Base-by-base conservation (phyloP, 139 green algal species). In the Coccomyxa sp. region DNA sequence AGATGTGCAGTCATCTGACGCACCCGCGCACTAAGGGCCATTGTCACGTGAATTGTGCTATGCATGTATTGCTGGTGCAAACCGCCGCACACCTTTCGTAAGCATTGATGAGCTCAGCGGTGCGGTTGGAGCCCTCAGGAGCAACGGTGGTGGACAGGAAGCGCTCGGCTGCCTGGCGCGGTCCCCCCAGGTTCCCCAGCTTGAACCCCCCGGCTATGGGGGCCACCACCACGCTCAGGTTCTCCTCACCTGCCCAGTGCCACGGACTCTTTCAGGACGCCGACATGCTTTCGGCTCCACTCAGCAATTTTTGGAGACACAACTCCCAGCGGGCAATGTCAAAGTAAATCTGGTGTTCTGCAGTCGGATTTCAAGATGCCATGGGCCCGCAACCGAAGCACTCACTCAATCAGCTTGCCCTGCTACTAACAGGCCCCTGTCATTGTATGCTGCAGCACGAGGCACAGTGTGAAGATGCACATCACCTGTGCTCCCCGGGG, bases 181-280 rank as follows among this genome's bases (percentile, higher is more conserved):
- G 85, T 10, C 27, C 84, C 3, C 93, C 94, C 76, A 98, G 81
- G 75, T 60, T 85, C 32, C 83, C 51, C 63, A 97, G 85, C 18
- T 32, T 87, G 90, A 98, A 98, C 30, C 94, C 93, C 1, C 85
- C 28, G 10, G 82, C 63, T 77, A 98, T 95, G 67, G 95, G 94
- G 1, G 93, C 92, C 17, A 96, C 95, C 17, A 99, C 90, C 0
- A 98, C 92, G 58, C 85, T 93, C 32, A 99, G 87, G 82, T 99
- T 99, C 82, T 95, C 88, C 85, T 99, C 96, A 0, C 96, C 96
- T 25, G 76, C 21, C 17, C 51, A 71, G 63, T 51, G 38, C 38
- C 63, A 71, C 63, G 21, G 63, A 25, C 7, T 71, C 63, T 28
- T 71, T 71, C 18, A 4, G 7, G 63, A 25, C 63, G 1, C 21